These are phyloP conservation scores for Cordyceps pruinosa DNA, from an alignment of 2,329 filamentous ascomycete genomes.

Conservation along the genomic window DNA sequence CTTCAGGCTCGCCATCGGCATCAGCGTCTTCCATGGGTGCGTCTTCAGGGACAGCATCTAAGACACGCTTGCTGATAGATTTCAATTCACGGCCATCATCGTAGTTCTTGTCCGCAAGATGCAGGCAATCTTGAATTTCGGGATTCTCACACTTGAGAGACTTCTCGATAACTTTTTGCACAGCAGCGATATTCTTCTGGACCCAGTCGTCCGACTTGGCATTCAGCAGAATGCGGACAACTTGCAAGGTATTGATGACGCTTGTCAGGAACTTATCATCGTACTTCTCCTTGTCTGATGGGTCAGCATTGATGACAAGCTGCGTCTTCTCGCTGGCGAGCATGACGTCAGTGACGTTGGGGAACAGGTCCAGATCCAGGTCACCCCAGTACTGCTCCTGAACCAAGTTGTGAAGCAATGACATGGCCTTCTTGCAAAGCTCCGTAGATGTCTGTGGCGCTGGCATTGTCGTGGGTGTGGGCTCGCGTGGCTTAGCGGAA, in stretches of 20 bases:
- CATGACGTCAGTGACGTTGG: conserved; percentile 81
- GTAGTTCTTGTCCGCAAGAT: conserved; percentile 62
- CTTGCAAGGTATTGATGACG: conserved; percentile 90
- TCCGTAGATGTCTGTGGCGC: conserved; percentile 58
- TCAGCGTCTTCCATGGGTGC: conserved; percentile 65
- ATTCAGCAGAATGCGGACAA: conserved; percentile 82
- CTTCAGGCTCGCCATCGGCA: conserved; percentile 76
- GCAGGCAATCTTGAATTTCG: conserved; percentile 88
- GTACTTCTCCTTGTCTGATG: conserved; percentile 61
- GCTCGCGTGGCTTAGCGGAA: conserved; percentile 58
- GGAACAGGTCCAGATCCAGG: conserved; percentile 83
- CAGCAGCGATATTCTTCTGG: conserved; percentile 62
- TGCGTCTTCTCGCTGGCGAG: conserved; percentile 73
- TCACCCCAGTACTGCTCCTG: conserved; percentile 88
- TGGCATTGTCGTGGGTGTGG: conserved; percentile 35
- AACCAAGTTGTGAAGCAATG: conserved; percentile 74
- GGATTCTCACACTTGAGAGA: conserved; percentile 79
- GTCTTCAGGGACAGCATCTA: conserved; percentile 82
- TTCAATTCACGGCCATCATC: conserved; percentile 65
- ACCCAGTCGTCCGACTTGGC: conserved; percentile 90
- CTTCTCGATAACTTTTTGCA: conserved; percentile 89
- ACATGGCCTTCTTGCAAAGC: conserved; percentile 77
- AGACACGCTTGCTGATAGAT: conserved; percentile 71
- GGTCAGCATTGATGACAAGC: conserved; percentile 50
- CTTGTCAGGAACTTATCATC: conserved; percentile 78